Evolutionary conservation across 495 filamentous ascomycete genomes (phyloP).

Genomic region (Tuber microsphaerosporum): DNA sequence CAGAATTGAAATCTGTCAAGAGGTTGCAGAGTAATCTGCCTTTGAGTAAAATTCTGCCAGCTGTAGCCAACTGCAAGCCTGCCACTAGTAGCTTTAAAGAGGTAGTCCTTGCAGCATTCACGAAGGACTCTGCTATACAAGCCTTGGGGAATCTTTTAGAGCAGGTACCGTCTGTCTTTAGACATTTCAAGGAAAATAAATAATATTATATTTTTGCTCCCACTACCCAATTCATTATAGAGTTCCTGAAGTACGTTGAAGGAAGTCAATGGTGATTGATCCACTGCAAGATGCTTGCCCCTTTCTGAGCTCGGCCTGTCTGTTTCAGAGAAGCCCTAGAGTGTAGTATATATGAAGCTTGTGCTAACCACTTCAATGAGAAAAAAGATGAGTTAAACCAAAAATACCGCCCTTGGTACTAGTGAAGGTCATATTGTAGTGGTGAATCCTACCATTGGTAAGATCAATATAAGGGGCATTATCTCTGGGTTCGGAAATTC

Average conservation of each 20-base stretch:
- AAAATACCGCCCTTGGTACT: not conserved
- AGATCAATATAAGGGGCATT: not conserved
- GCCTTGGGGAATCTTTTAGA: not conserved
- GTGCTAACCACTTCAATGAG: not conserved
- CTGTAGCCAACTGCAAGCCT: not conserved
- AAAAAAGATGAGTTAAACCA: not conserved
- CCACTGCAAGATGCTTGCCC: not conserved
- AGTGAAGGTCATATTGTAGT: not conserved
- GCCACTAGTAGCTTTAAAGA: not conserved
- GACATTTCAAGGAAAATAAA: not conserved
- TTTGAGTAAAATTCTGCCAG: too few relatives aligned
- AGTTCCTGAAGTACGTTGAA: not conserved
- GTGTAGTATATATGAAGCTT: not conserved
- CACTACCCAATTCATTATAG: not conserved
- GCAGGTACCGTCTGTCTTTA: not conserved
- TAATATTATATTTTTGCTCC: not conserved
- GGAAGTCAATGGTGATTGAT: accelerated
- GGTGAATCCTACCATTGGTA: not conserved
- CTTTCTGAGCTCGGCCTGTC: too few relatives aligned
- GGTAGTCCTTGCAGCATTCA: not conserved
- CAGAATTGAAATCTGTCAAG: too few relatives aligned
- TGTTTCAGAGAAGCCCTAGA: not conserved
- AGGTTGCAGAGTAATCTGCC: too few relatives aligned
- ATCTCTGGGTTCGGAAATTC: not conserved
- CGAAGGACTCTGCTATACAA: not conserved